phyloP scores from a whole-genome alignment of 306 rosid genomes.

The Sicyos baderoa region DNA sequence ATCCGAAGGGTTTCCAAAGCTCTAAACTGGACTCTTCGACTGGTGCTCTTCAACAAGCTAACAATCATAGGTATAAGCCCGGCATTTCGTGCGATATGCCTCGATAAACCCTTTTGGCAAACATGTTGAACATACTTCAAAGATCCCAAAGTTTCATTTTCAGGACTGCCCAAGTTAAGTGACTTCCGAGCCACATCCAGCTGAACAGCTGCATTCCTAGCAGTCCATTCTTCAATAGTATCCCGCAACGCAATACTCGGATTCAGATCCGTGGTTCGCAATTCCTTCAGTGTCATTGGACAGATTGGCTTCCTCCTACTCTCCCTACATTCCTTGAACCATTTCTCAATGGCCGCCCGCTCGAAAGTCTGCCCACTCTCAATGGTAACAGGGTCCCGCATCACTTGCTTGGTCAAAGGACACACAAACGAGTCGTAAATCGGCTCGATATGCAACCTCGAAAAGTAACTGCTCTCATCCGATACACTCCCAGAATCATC shows the following conservation, averaged over 20 bases:
- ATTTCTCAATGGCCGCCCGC: constrained; percentile 83
- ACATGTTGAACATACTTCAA: constrained; percentile 56
- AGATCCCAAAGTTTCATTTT: constrained; percentile 58
- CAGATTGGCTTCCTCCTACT: constrained; percentile 71
- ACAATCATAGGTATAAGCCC: constrained; percentile 83
- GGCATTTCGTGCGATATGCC: constrained; percentile 51
- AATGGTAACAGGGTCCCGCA: constrained; percentile 83
- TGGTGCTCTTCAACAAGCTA: constrained; percentile 75
- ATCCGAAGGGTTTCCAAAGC: constrained; percentile 75
- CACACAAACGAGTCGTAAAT: constrained; percentile 84
- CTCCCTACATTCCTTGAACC: constrained; percentile 91
- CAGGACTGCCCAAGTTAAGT: constrained; percentile 58
- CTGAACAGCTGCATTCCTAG: constrained; percentile 93
- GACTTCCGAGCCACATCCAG: constrained; percentile 81
- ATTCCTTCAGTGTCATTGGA: constrained; percentile 65
- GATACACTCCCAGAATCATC: constrained; percentile 75
- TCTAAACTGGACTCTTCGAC: constrained; percentile 68
- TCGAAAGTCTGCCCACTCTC: constrained; percentile 92
- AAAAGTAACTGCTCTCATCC: constrained; percentile 67
- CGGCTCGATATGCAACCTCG: constrained; percentile 73
- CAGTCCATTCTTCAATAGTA: constrained; percentile 98
- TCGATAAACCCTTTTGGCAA: constrained; percentile 62
- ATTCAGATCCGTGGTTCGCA: constrained; percentile 58
- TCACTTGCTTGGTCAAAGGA: constrained; percentile 85
- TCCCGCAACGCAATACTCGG: constrained; percentile 92